phyloP scores from a whole-genome alignment of 2,329 filamentous ascomycete species.

The Penicillium sp. region DNA sequence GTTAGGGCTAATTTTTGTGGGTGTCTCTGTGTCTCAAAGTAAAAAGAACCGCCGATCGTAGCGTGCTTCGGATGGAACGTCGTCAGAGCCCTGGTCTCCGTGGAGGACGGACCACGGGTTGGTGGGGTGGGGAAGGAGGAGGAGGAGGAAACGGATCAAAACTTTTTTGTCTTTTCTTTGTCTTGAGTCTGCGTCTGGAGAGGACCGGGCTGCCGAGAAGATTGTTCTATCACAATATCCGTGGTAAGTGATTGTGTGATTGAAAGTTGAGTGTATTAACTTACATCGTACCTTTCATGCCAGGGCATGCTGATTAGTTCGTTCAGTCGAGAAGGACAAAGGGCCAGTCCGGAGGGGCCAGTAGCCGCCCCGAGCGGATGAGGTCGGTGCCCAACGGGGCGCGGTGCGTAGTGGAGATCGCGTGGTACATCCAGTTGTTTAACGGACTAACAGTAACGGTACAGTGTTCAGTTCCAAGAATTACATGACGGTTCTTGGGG shows the following conservation, averaged over 20 bases:
- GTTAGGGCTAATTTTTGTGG: too few relatives aligned
- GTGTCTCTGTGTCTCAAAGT: neutral
- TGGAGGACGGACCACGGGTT: neutral
- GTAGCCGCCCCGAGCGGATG: neutral
- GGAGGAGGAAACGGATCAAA: neutral
- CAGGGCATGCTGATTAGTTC: neutral
- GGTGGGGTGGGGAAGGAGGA: neutral
- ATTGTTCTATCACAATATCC: too few relatives aligned
- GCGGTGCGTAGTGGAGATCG: neutral
- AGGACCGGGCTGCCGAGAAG: neutral
- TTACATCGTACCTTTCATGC: neutral
- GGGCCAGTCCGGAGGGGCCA: neutral
- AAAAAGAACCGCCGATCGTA: conserved; percentile 3
- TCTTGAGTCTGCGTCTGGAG: neutral
- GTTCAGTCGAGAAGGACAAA: neutral
- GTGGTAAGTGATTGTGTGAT: neutral
- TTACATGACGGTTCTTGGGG: neutral
- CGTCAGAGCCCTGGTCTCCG: conserved; percentile 9
- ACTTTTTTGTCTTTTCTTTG: neutral
- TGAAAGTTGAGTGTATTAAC: neutral
- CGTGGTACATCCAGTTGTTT: neutral
- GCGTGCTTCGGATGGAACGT: conserved; percentile 3
- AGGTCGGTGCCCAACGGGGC: conserved; percentile 11
- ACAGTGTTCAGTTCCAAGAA: too few relatives aligned
- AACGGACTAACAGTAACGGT: too few relatives aligned